These are phyloP conservation scores for Thraustochytrium striatum DNA, from an alignment of 352 stramenopile genomes.

Conservation along the genomic window DNA sequence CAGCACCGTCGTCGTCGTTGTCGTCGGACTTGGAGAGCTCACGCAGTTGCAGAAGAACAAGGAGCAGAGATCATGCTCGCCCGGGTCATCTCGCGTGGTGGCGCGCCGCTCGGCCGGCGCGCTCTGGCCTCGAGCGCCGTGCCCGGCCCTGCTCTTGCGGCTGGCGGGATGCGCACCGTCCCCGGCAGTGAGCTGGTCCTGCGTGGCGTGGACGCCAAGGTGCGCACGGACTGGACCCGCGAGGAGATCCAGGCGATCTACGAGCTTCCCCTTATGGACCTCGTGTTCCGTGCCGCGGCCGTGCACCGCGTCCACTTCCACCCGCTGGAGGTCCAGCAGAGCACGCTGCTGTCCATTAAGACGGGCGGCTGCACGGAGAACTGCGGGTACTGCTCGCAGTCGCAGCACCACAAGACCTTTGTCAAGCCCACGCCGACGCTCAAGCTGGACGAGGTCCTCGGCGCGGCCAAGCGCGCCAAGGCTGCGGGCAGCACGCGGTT, in stretches of 20 bases:
- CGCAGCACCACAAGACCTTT: conserved; percentile 92
- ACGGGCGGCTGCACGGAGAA: conserved; percentile 87
- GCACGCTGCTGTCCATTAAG: conserved; percentile 95
- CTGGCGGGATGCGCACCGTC: too few relatives aligned
- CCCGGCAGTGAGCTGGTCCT: conserved; percentile 18
- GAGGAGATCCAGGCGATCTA: conserved; percentile 89
- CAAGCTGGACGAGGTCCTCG: conserved; percentile 92
- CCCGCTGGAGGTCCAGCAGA: conserved; percentile 92
- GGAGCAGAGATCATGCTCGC: background rate
- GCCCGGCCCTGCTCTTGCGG: too few relatives aligned
- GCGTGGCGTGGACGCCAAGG: conserved; percentile 6
- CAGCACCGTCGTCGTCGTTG: too few relatives aligned
- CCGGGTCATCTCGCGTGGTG: too few relatives aligned
- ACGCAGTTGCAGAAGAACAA: too few relatives aligned
- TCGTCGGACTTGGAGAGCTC: too few relatives aligned
- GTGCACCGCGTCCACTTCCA: conserved; percentile 97
- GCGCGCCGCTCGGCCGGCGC: too few relatives aligned
- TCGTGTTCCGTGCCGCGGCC: conserved; percentile 91
- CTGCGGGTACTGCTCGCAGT: conserved; percentile 94
- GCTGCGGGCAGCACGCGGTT: conserved; percentile 91
- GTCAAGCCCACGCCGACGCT: conserved; percentile 94
- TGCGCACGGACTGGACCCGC: conserved; percentile 62
- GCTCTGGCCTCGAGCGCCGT: too few relatives aligned
- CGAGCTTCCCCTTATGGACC: conserved; percentile 88
- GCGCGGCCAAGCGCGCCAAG: conserved; percentile 88